Percentiles rank a stretch among this genome's conserved stretches.
Conservation (phyloP, 495 filamentous ascomycete species). For the Jackrogersella minutella region DNA sequence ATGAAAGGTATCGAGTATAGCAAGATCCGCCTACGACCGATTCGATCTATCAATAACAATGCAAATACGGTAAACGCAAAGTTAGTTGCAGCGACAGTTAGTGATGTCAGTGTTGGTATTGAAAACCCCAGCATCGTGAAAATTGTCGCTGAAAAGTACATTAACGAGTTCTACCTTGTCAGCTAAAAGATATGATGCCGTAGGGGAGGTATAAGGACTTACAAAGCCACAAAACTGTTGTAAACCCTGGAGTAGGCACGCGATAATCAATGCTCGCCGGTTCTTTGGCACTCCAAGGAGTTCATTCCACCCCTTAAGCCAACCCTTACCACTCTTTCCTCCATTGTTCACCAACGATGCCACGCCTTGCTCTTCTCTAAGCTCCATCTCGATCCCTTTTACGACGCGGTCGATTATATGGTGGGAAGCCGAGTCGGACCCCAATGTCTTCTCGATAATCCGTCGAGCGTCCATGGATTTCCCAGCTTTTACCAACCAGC, state of each 20-base stretch:
- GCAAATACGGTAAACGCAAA: constrained; percentile 81
- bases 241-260: constrained; percentile 84
- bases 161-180: constrained; percentile 74
- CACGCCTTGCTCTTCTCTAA: constrained; percentile 68
- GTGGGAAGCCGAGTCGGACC: constrained; percentile 53
- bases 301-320: constrained; percentile 60
- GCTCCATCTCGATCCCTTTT: constrained; percentile 72
- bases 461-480: constrained; percentile 63
- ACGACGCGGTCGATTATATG: constrained; percentile 64
- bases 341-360: constrained; percentile 45
- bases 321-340: constrained; percentile 34
- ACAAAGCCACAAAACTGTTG: constrained; percentile 92
- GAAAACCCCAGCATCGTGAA: constrained; percentile 82
- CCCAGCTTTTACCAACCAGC: constrained; percentile 81
- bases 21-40: constrained; percentile 82
- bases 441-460: constrained; percentile 72
- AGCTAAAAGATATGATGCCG: constrained; percentile 8
- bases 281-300: constrained; percentile 70
- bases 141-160: constrained; percentile 95
- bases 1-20: constrained; percentile 88
- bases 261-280: constrained; percentile 80
- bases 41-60: constrained; percentile 77
- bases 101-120: constrained; percentile 80
- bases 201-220: constrained; percentile 42
- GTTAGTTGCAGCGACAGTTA: constrained; percentile 85